Conservation (phyloP, 345 rosid genomes). For the Eucalyptus paniculata region DNA sequence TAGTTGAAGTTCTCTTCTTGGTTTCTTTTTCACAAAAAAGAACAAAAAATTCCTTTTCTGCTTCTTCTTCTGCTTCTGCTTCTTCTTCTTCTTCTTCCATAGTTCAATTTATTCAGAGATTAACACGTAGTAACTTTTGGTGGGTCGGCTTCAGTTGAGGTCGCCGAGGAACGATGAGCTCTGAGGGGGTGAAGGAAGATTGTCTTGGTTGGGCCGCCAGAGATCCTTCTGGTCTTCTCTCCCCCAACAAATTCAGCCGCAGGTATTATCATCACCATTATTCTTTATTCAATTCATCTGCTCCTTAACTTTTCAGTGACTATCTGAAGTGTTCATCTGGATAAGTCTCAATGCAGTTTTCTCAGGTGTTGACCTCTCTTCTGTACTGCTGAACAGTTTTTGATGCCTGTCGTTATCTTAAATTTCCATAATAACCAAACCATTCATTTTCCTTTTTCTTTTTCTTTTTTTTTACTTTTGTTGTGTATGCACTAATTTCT, state of each 20-base stretch:
- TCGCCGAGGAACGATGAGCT: constrained; percentile 15
- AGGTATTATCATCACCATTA: constrained; percentile 17
- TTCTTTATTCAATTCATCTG: neutral
- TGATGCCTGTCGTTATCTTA: neutral
- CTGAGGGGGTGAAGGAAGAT: constrained; percentile 10
- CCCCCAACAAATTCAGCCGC: constrained; percentile 56
- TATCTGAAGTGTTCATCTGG: neutral
- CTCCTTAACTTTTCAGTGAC: neutral
- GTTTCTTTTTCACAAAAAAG: neutral
- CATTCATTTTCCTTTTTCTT: neutral
- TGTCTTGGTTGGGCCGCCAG: constrained; percentile 71
- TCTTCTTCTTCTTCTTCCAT: neutral
- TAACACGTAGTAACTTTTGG: neutral
- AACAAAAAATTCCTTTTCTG: neutral
- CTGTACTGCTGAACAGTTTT: neutral
- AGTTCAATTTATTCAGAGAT: neutral
- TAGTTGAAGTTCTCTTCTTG: neutral
- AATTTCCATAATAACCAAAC: neutral
- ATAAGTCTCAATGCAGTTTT: neutral
- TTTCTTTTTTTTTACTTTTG: neutral
- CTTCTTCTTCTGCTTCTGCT: neutral
- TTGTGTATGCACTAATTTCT: neutral
- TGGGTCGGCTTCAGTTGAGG: neutral
- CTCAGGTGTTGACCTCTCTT: neutral
- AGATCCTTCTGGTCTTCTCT: constrained; percentile 58